Conservation (phyloP, 257 asterid species). For the Nicotiana otophora region DNA sequence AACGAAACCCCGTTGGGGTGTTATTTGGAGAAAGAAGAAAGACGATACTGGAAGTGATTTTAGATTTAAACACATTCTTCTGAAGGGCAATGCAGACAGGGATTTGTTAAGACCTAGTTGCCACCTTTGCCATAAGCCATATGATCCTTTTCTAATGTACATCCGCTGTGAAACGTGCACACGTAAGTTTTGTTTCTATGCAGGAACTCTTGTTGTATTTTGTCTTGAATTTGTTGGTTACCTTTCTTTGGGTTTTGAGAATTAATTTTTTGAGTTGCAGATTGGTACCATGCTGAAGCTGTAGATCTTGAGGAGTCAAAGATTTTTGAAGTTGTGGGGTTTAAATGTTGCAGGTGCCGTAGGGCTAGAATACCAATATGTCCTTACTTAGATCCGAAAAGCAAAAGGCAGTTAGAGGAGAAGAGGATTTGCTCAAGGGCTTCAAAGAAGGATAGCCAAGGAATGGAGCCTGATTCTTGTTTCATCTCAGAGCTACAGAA, state of each 20-base stretch:
- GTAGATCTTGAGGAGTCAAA: slow-evolving; percentile 57
- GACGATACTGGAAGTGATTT: slow-evolving; percentile 47
- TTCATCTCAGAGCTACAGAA: slow-evolving; percentile 6
- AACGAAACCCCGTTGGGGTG: slow-evolving; percentile 52
- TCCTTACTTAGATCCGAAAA: slow-evolving; percentile 38
- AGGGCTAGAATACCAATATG: slow-evolving; percentile 61
- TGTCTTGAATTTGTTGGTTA: neutral
- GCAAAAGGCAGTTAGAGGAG: slow-evolving; percentile 30
- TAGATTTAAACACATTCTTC: slow-evolving; percentile 50
- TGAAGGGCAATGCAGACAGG: slow-evolving; percentile 33
- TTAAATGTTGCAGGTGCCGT: slow-evolving; percentile 80
- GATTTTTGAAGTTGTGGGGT: slow-evolving; percentile 47
- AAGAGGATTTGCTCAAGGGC: slow-evolving; percentile 27
- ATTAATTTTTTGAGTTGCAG: slow-evolving; percentile 32
- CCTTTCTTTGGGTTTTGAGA: neutral
- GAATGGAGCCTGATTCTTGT: slow-evolving; percentile 10
- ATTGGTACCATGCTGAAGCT: slow-evolving; percentile 82
- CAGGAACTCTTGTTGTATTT: slow-evolving; percentile 1
- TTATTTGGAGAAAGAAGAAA: slow-evolving; percentile 58
- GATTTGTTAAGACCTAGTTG: slow-evolving; percentile 34
- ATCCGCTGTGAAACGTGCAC: slow-evolving; percentile 61
- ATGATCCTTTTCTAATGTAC: slow-evolving; percentile 57
- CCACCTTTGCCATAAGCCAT: slow-evolving; percentile 53
- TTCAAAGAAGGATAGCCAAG: slow-evolving; percentile 29
- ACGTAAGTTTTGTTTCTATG: slow-evolving; percentile 36